phyloP scores from a whole-genome alignment of 2,329 filamentous ascomycete genomes.

The Hypocreales sp. region DNA sequence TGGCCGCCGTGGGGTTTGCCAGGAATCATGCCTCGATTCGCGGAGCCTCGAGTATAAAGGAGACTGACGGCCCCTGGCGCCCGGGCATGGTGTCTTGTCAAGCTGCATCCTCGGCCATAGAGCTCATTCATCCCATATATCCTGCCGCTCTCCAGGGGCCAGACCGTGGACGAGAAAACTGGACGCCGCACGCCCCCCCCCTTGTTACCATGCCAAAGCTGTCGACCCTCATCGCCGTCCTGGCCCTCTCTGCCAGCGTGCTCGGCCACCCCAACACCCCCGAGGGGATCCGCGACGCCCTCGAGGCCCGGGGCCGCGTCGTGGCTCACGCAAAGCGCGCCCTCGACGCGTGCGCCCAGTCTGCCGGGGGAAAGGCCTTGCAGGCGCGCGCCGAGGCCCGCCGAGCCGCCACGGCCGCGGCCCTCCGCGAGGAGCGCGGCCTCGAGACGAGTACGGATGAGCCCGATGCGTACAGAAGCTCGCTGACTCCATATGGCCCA shows the following conservation, averaged over 20 bases:
- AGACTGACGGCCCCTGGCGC: too few relatives aligned
- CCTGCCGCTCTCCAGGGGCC: too few relatives aligned
- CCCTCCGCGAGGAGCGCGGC: conserved; percentile 3
- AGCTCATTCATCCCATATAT: too few relatives aligned
- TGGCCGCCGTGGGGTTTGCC: too few relatives aligned
- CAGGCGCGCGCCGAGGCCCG: conserved; percentile 4
- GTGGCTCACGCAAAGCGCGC: conserved; percentile 3
- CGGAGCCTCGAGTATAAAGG: too few relatives aligned
- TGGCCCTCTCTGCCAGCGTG: conserved; percentile 10
- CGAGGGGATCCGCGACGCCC: conserved; percentile 1
- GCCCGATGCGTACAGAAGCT: neutral
- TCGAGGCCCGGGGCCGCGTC: conserved; percentile 2
- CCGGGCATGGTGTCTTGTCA: too few relatives aligned
- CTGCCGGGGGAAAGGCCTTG: conserved; percentile 2
- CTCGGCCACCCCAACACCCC: conserved; percentile 6
- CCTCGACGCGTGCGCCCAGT: conserved; percentile 2
- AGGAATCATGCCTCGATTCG: too few relatives aligned
- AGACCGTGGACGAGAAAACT: too few relatives aligned
- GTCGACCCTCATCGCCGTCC: conserved; percentile 10
- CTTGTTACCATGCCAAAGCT: conserved; percentile 3
- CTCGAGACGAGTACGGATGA: conserved; percentile 3
- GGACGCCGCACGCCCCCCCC: neutral
- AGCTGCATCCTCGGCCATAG: too few relatives aligned
- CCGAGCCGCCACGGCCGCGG: conserved; percentile 3
- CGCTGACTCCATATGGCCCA: neutral